Evolutionary conservation across 768 basidiomycete species (phyloP).

Genomic region (Suillus ampliporus): DNA sequence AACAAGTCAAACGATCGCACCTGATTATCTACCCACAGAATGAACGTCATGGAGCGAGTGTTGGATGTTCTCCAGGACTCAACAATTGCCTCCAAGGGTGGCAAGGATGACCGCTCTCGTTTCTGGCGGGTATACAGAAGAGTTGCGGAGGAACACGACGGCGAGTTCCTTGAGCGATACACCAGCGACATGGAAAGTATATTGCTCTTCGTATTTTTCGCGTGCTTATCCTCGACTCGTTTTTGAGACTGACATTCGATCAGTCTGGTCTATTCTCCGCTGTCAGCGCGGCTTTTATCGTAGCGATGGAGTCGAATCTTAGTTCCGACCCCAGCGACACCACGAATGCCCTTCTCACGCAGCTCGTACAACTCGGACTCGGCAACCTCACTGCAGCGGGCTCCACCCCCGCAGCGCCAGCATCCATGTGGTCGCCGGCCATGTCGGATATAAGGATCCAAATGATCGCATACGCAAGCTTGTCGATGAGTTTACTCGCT

Average conservation of each 20-base stretch:
- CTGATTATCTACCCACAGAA: background rate
- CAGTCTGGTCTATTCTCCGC: conserved; percentile 22
- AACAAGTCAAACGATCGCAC: background rate
- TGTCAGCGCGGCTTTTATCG: conserved; percentile 17
- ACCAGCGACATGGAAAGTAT: conserved; percentile 23
- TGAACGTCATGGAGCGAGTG: background rate
- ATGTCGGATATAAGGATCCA: background rate
- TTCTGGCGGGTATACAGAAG: conserved; percentile 21
- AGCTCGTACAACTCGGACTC: conserved; percentile 15
- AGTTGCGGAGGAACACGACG: conserved; percentile 22
- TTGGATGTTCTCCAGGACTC: background rate
- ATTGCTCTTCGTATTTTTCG: conserved; percentile 23
- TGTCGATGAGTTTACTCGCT: conserved; percentile 16
- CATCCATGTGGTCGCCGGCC: background rate
- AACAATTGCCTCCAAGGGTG: background rate
- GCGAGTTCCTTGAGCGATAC: conserved; percentile 22
- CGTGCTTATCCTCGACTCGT: background rate
- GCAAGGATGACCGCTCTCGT: background rate
- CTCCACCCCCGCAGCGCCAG: background rate
- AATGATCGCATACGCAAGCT: conserved; percentile 15
- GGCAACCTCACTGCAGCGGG: conserved; percentile 9
- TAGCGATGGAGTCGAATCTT: conserved; percentile 14
- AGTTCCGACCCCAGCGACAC: conserved; percentile 15
- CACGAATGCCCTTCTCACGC: conserved; percentile 16
- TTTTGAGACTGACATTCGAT: background rate